Evolutionary conservation across 2,329 filamentous ascomycete genomes (phyloP).

Genomic region (Paradendryphiella salina): DNA sequence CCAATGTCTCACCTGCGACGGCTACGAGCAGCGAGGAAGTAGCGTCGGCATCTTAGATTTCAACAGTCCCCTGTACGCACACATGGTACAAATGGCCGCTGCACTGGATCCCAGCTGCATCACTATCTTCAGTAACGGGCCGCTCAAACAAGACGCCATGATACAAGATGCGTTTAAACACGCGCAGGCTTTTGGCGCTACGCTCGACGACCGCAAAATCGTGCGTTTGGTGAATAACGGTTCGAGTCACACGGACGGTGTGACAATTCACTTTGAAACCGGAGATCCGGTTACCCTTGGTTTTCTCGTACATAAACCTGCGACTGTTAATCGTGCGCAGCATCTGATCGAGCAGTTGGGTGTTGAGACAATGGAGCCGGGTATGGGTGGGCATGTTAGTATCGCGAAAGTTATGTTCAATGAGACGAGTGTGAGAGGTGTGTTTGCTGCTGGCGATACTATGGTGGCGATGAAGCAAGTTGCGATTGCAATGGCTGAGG

Average conservation of each 20-base stretch:
- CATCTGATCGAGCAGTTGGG: constrained; percentile 38
- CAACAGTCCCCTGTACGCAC: constrained; percentile 25
- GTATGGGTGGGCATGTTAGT: constrained; percentile 51
- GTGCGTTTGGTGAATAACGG: constrained; percentile 35
- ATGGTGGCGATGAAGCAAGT: constrained; percentile 40
- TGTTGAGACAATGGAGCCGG: constrained; percentile 45
- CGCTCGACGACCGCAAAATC: constrained; percentile 33
- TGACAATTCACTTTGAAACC: constrained; percentile 36
- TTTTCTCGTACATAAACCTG: constrained; percentile 33
- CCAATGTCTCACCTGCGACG: constrained; percentile 64
- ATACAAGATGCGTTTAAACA: constrained; percentile 29
- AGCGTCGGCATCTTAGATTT: constrained; percentile 36
- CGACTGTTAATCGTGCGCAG: constrained; percentile 38
- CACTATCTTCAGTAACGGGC: constrained; percentile 36
- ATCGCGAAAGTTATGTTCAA: constrained; percentile 51
- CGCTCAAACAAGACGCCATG: constrained; percentile 9
- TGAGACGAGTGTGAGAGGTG: constrained; percentile 56
- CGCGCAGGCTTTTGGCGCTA: constrained; percentile 27
- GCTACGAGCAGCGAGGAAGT: constrained; percentile 59
- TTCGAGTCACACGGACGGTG: constrained; percentile 26
- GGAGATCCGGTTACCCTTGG: constrained; percentile 33
- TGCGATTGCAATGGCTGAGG: constrained; percentile 37
- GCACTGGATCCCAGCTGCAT: constrained; percentile 30
- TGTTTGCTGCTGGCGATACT: constrained; percentile 59
- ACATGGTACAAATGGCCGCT: constrained; percentile 32